These are phyloP conservation scores for Baorangia bicolor DNA, from an alignment of 768 basidiomycete species.

Conservation along the genomic window DNA sequence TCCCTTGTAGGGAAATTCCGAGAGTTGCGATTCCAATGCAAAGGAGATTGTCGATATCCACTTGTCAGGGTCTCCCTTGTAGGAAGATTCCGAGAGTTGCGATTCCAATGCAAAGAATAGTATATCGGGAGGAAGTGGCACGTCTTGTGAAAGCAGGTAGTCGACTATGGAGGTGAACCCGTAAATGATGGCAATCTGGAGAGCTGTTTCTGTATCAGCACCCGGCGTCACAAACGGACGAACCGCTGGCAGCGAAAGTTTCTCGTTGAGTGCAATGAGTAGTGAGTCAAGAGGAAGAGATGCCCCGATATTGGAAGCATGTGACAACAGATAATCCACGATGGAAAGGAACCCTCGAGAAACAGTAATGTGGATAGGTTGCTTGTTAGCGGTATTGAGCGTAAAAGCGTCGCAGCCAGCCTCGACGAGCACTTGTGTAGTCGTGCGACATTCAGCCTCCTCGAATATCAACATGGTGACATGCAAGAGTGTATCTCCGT, in stretches of 20 bases:
- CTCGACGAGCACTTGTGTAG: neutral
- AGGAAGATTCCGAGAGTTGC: neutral
- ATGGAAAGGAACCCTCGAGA: neutral
- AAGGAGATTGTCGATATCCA: neutral
- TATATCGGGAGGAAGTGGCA: neutral
- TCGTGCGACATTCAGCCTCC: neutral
- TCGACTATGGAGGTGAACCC: neutral
- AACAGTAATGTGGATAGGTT: neutral
- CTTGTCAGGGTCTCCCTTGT: rapidly evolving
- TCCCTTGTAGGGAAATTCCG: rapidly evolving
- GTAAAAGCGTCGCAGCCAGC: neutral
- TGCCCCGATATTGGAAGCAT: no score
- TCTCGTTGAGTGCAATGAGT: rapidly evolving
- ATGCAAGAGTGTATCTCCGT: neutral
- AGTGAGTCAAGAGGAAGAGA: no score
- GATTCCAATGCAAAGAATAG: neutral
- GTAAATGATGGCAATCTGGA: neutral
- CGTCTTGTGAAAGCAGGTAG: neutral
- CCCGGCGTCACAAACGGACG: no score
- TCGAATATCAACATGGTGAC: neutral
- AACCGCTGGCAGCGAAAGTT: no score
- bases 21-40: no score
- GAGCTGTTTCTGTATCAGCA: neutral
- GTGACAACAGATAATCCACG: neutral
- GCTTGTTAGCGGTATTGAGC: neutral